Conservation (phyloP, 495 filamentous ascomycete species). For the Podospora appendiculata region DNA sequence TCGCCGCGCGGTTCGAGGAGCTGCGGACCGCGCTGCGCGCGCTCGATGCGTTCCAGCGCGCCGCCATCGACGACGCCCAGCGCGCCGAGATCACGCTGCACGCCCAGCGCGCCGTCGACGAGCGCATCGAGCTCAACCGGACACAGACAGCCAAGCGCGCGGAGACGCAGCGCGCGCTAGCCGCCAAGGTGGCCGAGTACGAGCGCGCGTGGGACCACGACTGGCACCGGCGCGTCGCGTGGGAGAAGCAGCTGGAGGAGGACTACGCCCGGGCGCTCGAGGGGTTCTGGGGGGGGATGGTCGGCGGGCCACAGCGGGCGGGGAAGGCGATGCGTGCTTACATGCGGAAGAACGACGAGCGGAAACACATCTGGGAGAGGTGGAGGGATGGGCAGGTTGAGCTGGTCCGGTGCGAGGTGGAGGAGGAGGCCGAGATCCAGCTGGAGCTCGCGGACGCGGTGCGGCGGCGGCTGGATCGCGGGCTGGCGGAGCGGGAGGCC, state of each 20-base stretch:
- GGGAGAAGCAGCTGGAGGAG: constrained; percentile 24
- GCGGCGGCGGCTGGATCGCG: constrained; percentile 9
- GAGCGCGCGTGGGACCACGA: constrained; percentile 19
- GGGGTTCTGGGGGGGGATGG: constrained; percentile 20
- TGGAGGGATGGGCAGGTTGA: constrained; percentile 20
- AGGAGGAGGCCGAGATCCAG: constrained; percentile 19
- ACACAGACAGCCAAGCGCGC: constrained; percentile 18
- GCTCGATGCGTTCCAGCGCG: constrained; percentile 18
- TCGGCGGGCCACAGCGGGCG: constrained; percentile 3
- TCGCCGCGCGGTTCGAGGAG: constrained; percentile 19
- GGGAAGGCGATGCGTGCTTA: constrained; percentile 11
- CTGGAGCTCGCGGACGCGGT: constrained; percentile 23
- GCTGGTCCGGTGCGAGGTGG: constrained; percentile 6
- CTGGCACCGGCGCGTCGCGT: constrained; percentile 13
- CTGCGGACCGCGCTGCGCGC: constrained; percentile 13
- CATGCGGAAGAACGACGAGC: constrained; percentile 18
- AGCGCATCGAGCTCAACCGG: constrained; percentile 7
- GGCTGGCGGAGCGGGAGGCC: constrained; percentile 5
- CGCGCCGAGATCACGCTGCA: constrained; percentile 6
- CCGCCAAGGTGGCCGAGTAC: constrained; percentile 8
- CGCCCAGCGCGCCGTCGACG: background rate
- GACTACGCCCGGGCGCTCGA: constrained; percentile 20
- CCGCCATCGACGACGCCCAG: constrained; percentile 10
- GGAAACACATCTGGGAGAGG: constrained; percentile 24
- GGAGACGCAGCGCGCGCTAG: constrained; percentile 4